Evolutionary conservation across 306 rosid species (phyloP).

Genomic region (Dryas drummondii): DNA sequence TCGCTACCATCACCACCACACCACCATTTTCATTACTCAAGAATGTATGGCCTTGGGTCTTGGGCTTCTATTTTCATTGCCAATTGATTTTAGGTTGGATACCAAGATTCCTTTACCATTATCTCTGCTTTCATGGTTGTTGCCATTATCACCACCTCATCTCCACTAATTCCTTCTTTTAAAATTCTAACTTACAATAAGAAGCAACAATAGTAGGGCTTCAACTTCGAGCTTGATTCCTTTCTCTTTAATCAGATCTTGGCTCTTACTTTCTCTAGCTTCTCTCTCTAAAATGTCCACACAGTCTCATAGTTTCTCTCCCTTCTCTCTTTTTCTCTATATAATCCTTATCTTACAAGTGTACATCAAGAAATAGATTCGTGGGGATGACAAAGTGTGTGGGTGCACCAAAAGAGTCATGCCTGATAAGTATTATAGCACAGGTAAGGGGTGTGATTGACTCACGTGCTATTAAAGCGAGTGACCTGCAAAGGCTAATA

Average conservation of each 20-base stretch:
- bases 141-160: too few relatives aligned
- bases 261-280: conserved; percentile 24
- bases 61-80: too few relatives aligned
- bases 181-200: conserved; percentile 20
- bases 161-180: too few relatives aligned
- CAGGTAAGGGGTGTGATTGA: conserved; percentile 23
- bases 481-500: neutral
- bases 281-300: conserved; percentile 62
- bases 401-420: conserved; percentile 47
- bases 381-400: conserved; percentile 55
- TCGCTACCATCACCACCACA: too few relatives aligned
- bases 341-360: conserved; percentile 61
- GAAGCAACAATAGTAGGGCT: conserved; percentile 27
- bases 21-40: too few relatives aligned
- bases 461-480: neutral
- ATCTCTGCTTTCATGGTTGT: too few relatives aligned
- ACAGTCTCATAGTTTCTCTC: conserved; percentile 15
- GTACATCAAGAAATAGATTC: conserved; percentile 59
- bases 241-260: conserved; percentile 65
- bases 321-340: conserved; percentile 32
- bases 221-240: conserved; percentile 36
- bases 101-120: too few relatives aligned
- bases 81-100: too few relatives aligned
- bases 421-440: conserved; percentile 51
- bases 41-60: too few relatives aligned